Evolutionary conservation across 208 protist species (phyloP).

Genomic region (Crithidia acanthocephali): DNA sequence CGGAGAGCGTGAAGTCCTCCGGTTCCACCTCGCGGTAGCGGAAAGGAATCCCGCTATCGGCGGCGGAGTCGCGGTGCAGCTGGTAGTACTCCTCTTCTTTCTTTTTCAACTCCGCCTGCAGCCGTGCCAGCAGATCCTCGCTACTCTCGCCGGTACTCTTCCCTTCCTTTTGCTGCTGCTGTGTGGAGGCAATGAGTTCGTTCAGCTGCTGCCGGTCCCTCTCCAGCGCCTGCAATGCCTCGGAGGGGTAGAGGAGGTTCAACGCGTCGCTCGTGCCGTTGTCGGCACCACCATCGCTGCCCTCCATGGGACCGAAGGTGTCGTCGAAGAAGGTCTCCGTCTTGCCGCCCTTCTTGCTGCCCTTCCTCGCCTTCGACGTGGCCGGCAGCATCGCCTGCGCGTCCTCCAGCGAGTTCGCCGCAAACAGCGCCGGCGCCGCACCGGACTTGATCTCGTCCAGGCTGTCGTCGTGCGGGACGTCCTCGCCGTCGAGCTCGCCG

Average conservation of each 20-base stretch:
- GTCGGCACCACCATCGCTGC: not conserved
- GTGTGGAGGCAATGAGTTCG: conserved; percentile 37
- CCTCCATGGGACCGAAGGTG: conserved; percentile 19
- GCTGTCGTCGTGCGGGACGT: conserved; percentile 7
- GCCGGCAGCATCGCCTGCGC: conserved; percentile 38
- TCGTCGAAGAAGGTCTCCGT: conserved; percentile 32
- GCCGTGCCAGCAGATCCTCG: conserved; percentile 39
- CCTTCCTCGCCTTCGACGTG: not conserved
- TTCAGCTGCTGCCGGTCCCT: conserved; percentile 51
- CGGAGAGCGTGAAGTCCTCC: conserved; percentile 84
- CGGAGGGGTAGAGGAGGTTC: conserved; percentile 69
- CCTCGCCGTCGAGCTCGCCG: conserved; percentile 13
- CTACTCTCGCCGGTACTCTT: conserved; percentile 21
- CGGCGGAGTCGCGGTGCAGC: conserved; percentile 73
- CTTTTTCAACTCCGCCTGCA: conserved; percentile 65
- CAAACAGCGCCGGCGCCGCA: conserved; percentile 54
- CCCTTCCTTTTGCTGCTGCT: not conserved
- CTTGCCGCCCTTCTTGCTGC: conserved; percentile 11
- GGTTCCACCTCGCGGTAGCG: conserved; percentile 83
- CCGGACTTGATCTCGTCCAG: conserved; percentile 29
- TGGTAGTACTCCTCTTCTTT: conserved; percentile 88
- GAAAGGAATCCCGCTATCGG: conserved; percentile 45
- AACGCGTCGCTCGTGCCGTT: conserved; percentile 37
- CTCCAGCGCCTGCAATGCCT: conserved; percentile 47
- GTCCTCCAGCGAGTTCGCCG: conserved; percentile 62